A percentile compares a stretch with the other conserved stretches of the same genome.
Evolutionary conservation across 1,284 basidiomycete species (phyloP).

Genomic region (Ceratorhiza oryzae-sativae): DNA sequence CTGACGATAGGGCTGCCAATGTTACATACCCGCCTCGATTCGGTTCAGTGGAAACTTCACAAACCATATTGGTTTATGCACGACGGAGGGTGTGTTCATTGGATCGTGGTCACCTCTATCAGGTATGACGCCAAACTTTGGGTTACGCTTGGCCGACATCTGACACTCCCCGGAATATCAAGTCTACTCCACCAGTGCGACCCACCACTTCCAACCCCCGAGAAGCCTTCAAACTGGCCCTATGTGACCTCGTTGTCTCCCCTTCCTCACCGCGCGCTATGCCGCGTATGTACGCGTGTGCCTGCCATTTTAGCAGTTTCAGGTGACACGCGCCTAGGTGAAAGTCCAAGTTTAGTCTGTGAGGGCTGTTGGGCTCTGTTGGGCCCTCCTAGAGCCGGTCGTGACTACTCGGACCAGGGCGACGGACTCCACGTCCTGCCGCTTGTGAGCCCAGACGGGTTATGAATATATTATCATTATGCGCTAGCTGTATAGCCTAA

Average conservation of each 20-base stretch:
- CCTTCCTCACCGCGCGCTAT: constrained; percentile 34
- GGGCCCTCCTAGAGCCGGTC: constrained; percentile 24
- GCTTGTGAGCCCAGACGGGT: constrained; percentile 37
- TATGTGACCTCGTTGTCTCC: constrained; percentile 33
- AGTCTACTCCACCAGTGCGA: constrained; percentile 31
- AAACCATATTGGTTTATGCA: constrained; percentile 38
- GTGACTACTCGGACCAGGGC: constrained; percentile 19
- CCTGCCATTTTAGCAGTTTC: constrained; percentile 35
- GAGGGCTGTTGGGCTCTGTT: constrained; percentile 33
- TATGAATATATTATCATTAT: constrained; percentile 25
- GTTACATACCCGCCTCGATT: constrained; percentile 26
- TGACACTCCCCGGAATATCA: constrained; percentile 20
- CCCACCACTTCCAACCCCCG: constrained; percentile 32
- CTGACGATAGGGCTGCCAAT: constrained; percentile 30
- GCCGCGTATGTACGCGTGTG: constrained; percentile 36
- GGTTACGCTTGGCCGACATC: neutral
- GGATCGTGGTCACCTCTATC: constrained; percentile 37
- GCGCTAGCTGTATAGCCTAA: neutral
- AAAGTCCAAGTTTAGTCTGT: constrained; percentile 34
- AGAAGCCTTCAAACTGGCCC: constrained; percentile 38
- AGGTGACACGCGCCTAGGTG: constrained; percentile 21
- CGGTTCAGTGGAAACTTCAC: constrained; percentile 33
- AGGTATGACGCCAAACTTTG: constrained; percentile 20
- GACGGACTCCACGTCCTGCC: constrained; percentile 14
- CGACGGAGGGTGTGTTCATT: constrained; percentile 34